Conservation (phyloP, 2,329 filamentous ascomycete species). For the Byssoonygena ceratinophila region DNA sequence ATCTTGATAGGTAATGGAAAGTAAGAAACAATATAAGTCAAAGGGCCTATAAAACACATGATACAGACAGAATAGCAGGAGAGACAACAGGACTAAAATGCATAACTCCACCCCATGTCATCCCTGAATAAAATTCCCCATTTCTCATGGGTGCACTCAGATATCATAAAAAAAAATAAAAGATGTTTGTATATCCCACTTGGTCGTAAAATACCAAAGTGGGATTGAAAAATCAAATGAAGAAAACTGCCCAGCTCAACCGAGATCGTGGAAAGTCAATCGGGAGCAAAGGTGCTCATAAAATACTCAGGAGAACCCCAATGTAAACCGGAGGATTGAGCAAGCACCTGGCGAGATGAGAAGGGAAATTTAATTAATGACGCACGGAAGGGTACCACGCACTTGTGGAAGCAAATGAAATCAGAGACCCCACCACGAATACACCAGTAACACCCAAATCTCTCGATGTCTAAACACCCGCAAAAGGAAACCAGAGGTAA, state of each 20-base stretch:
- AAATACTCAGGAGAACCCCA: neutral
- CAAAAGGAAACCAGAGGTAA: constrained; percentile 9
- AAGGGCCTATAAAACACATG: constrained; percentile 18
- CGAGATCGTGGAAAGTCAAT: neutral
- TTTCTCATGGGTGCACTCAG: neutral
- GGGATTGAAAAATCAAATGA: neutral
- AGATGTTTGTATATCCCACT: neutral
- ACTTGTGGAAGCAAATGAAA: constrained; percentile 5
- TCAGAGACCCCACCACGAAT: constrained; percentile 9
- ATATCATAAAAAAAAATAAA: constrained; percentile 7
- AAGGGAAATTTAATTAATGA: constrained; percentile 3
- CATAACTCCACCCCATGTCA: constrained; percentile 14
- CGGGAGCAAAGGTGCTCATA: constrained; percentile 1
- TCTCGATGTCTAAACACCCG: constrained; percentile 13
- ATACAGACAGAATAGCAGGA: constrained; percentile 16
- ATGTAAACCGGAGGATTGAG: neutral
- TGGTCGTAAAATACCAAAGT: neutral
- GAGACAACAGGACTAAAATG: constrained; percentile 27
- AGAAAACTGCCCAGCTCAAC: constrained; percentile 1
- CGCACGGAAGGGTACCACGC: neutral
- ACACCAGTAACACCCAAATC: constrained; percentile 14
- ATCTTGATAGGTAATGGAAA: constrained; percentile 15
- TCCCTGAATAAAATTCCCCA: constrained; percentile 4
- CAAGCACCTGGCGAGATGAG: neutral
- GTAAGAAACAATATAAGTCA: constrained; percentile 18